Evolutionary conservation across 1,284 basidiomycete species (phyloP), one percentile per base, ranked within the genome.

Genomic region (Pyrrhoderma lamaoense): DNA sequence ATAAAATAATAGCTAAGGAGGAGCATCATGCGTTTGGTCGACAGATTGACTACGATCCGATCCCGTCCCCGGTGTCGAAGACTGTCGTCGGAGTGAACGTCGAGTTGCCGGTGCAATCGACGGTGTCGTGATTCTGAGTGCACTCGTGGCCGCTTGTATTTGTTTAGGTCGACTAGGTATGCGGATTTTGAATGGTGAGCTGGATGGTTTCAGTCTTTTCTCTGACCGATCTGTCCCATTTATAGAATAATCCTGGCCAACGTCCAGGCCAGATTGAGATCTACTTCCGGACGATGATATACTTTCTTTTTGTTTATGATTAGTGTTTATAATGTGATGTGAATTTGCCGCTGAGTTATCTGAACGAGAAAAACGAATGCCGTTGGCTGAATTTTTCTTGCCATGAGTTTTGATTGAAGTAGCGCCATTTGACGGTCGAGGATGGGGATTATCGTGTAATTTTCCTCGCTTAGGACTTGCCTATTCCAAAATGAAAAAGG

Each of bases 121-220:
- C n/a, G 34, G 13, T 2, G 51, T 38, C 19, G 36, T 9, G n/a
- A 3, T 13, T 11, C 27, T 22, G 23, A n/a, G 45, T 2, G 8
- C 18, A 18, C 39, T 39, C 11, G 19, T 23, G n/a, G 9, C 34
- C 3, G 42, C 38, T 23, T 45, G 38, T 9, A 47, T 51, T 25
- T 46, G 49, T 14, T 47, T 40, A 27, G 45, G 37, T 22, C 53
- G 53, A 9, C 49, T 42, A 4, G 53, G 53, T 47, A 55, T 55
- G 13, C 53, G 53, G 16, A 55, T 55, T 39, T 51, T 55, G 11
- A 55, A 46, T 14, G 53, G 39, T 21, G 49, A 55, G 25, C 22
- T 16, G 3, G 38, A 16, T 3, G 48, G 18, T 42, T 54, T 54
- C 4, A 37, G n/a, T 18, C 42, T 42, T 38, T 16, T 25, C 18